phyloP scores from a whole-genome alignment of 176 grass and related monocot species.

The Themeda triandra region DNA sequence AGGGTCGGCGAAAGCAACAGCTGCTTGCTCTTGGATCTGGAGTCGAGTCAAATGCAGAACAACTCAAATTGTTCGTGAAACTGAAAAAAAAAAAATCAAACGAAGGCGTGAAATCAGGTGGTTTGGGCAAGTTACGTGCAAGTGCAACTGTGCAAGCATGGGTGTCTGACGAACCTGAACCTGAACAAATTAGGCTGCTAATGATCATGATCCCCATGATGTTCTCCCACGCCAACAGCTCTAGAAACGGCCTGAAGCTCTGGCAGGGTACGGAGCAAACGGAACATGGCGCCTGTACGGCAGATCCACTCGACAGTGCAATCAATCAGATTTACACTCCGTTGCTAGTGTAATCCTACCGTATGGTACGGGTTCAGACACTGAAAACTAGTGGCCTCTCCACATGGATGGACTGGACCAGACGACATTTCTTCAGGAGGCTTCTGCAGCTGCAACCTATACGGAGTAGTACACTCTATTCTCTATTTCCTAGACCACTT shows the following conservation, averaged over 20 bases:
- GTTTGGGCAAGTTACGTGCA: neutral
- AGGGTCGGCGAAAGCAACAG: neutral
- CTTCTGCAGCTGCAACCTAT: neutral
- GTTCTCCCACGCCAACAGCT: neutral
- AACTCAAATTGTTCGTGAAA: too few species aligned
- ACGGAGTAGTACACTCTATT: too few species aligned
- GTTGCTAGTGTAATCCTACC: too few species aligned
- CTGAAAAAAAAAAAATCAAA: too few species aligned
- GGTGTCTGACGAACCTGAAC: neutral
- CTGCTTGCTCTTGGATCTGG: neutral
- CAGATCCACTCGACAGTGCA: too few species aligned
- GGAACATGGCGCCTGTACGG: too few species aligned
- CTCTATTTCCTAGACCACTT: conserved; percentile 7
- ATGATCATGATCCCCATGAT: neutral
- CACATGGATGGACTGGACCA: neutral
- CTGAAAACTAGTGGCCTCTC: too few species aligned
- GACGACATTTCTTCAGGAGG: neutral
- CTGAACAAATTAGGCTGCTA: neutral
- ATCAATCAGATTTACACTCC: too few species aligned
- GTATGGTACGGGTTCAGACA: too few species aligned
- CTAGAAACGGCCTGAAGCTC: too few species aligned
- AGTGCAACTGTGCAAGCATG: neutral
- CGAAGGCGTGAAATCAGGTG: too few species aligned
- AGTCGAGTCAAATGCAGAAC: neutral
- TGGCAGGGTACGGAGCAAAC: neutral